Evolutionary conservation across 352 stramenopile genomes (phyloP), one percentile per base, ranked within the genome.

Genomic region (Phytophthora aleatoria): DNA sequence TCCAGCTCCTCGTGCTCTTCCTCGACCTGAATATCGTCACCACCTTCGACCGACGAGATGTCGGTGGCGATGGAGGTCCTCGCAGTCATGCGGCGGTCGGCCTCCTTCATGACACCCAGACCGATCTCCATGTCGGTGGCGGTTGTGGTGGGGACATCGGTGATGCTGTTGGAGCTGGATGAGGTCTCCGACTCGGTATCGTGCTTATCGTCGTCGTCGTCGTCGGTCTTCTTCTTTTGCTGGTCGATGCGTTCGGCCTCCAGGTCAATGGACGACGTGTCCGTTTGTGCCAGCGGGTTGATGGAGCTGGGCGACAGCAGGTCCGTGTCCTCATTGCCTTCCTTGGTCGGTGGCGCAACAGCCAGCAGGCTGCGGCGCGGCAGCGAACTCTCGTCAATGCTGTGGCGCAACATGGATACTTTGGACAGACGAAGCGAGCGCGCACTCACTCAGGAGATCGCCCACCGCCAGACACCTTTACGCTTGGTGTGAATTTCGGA

Each of bases 401-500:
- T 73, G 39, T 54, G 51, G 49, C 66, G 66, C 60, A 73, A 44
- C 60, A 73, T 67, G 66, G 54, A 69, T 61, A 47, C 54, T 47
- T 26, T 57, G 38, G 45, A 42, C 48, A 64, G 47, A 55, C 50
- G 45, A 52, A 55, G 39, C 48, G 41, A 57, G 27, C 33, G 33
- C 9, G 47, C 24, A 50, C 35, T 41, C 35, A n/a, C 35, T 41
- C 35, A 44, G 33, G 24, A n/a, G 48, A 58, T 57, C 48, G 54
- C 57, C 52, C 51, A 55, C 8, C 45, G 38, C 43, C 13, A 31
- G 24, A 41, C 45, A 57, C 43, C 57, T 67, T 61, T 54, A 57
- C 56, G 31, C 26, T 71, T 58, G 67, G 39, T 12, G 61, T 67
- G 56, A 57, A 71, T 51, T 71, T 64, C 35, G 43, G 49, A 71